Evolutionary conservation across 768 basidiomycete species (phyloP).

Genomic region (Stropharia rugosoannulata): DNA sequence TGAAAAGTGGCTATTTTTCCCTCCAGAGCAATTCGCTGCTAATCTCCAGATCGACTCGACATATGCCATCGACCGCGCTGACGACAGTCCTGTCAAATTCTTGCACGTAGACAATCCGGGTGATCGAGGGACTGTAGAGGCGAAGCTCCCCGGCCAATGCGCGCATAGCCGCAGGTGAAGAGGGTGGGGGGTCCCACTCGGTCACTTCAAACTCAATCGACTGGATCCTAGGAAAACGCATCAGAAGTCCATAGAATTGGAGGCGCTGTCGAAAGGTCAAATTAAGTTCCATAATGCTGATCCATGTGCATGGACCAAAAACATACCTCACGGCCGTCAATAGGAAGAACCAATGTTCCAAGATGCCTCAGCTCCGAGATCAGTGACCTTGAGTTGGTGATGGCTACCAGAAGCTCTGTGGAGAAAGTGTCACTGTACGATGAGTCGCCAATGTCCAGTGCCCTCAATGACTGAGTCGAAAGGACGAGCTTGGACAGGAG

Average conservation of each 20-base stretch:
- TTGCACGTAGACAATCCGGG: constrained; percentile 57
- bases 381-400: constrained; percentile 34
- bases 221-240: constrained; percentile 47
- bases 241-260: constrained; percentile 58
- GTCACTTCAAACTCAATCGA: constrained; percentile 65
- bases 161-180: constrained; percentile 49
- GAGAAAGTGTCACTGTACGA: constrained; percentile 55
- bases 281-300: constrained; percentile 3
- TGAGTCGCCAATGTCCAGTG: constrained; percentile 65
- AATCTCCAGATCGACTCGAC: constrained; percentile 26
- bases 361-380: constrained; percentile 51
- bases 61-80: constrained; percentile 33
- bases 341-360: constrained; percentile 63
- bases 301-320: constrained; percentile 5
- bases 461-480: constrained; percentile 42
- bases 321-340: constrained; percentile 52
- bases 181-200: constrained; percentile 62
- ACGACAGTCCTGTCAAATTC: constrained; percentile 60
- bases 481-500: constrained; percentile 46
- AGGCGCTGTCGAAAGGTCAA: constrained; percentile 43
- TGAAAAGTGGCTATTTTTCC: constrained; percentile 15
- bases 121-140: constrained; percentile 54
- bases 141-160: constrained; percentile 61
- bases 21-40: constrained; percentile 22
- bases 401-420: constrained; percentile 46